These are phyloP conservation scores for Thymus mandschuricus DNA, from an alignment of 257 asterid species.

Conservation along the genomic window DNA sequence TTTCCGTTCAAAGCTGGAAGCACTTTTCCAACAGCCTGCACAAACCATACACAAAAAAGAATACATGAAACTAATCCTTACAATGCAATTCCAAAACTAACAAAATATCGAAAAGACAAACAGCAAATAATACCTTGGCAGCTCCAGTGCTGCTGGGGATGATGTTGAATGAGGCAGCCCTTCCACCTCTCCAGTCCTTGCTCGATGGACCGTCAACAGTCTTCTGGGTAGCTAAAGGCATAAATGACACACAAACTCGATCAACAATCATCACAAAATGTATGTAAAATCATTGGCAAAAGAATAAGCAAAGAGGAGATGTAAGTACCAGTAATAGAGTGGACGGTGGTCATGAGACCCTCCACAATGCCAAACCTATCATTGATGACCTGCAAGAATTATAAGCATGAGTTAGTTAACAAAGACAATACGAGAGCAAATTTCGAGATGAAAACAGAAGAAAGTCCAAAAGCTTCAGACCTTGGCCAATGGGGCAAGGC, in stretches of 20 bases:
- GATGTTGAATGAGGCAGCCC: conserved; percentile 86
- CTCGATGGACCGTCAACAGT: conserved; percentile 86
- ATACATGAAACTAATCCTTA: not conserved
- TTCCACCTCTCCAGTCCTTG: conserved; percentile 96
- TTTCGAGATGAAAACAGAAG: not conserved
- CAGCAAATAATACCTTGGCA: conserved; percentile 53
- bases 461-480: conserved; percentile 27
- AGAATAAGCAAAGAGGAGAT: not conserved
- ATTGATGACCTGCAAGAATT: conserved; percentile 50
- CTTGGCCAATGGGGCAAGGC: conserved; percentile 84
- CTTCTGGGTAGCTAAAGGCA: conserved; percentile 56
- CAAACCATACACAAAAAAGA: conserved; percentile 9
- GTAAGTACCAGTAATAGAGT: conserved; percentile 63
- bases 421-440: not conserved
- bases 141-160: conserved; percentile 94
- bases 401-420: not conserved
- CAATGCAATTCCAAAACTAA: not conserved
- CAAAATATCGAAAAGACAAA: not conserved
- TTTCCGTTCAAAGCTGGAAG: conserved; percentile 81
- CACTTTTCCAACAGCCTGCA: conserved; percentile 81
- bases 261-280: not conserved
- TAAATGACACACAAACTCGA: not conserved
- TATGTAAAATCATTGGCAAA: no score
- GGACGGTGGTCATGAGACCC: conserved; percentile 83
- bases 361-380: conserved; percentile 85